Percentiles rank a stretch among this genome's conserved stretches.
Conservation (phyloP, 83 land plant genomes). For the Diphasiastrum complanatum region DNA sequence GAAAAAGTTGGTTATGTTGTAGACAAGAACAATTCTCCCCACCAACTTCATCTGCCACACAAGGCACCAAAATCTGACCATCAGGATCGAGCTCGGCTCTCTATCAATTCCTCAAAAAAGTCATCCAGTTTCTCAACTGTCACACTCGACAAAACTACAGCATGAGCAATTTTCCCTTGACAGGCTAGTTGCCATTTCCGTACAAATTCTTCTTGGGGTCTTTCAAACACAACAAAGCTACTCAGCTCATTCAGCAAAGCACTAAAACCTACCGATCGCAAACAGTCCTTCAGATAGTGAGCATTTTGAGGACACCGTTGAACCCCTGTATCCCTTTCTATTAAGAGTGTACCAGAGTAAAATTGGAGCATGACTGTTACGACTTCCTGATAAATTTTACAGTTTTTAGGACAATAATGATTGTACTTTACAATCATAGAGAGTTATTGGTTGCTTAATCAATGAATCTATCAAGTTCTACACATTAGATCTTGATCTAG, state of each 20-base stretch:
- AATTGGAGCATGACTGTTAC: conserved; percentile 95
- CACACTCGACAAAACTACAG: conserved; percentile 93
- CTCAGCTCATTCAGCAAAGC: conserved; percentile 87
- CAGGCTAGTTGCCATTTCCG: conserved; percentile 97
- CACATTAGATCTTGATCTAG: too few species aligned
- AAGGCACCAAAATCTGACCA: conserved; percentile 49
- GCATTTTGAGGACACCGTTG: conserved; percentile 91
- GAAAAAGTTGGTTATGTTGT: conserved; percentile 25
- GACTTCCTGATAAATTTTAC: too few species aligned
- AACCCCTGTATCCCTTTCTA: conserved; percentile 87
- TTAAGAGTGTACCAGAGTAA: conserved; percentile 97
- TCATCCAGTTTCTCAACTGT: conserved; percentile 69
- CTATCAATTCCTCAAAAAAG: conserved; percentile 59
- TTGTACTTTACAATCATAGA: too few species aligned
- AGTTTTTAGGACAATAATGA: too few species aligned
- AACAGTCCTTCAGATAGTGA: conserved; percentile 75
- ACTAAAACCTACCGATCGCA: conserved; percentile 63
- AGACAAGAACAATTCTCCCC: conserved; percentile 65
- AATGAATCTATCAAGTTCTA: too few species aligned
- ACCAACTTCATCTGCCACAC: conserved; percentile 69
- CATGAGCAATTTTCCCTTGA: conserved; percentile 93
- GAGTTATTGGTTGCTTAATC: too few species aligned
- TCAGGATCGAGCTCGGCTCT: conserved; percentile 46
- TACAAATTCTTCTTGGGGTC: conserved; percentile 80
- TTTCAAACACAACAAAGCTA: conserved; percentile 97